Conservation (phyloP, 441 rosid genomes). For the Erysimum cheiri region DNA sequence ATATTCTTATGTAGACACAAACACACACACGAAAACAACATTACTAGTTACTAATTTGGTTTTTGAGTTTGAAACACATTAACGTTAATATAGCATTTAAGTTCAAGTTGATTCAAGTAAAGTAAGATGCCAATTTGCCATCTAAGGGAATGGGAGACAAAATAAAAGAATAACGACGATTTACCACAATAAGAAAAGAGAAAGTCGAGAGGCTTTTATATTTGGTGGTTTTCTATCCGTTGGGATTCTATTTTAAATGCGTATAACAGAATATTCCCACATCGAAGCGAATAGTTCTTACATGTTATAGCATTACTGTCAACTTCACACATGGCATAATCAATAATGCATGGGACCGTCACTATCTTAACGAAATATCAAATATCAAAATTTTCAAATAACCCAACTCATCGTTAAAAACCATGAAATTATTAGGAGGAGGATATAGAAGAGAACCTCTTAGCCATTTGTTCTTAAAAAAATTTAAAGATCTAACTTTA, state of each 20-base stretch:
- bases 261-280: background rate
- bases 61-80: background rate
- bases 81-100: background rate
- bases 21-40: no score
- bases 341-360: background rate
- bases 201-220: background rate
- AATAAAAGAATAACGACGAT: background rate
- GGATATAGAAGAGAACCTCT: background rate
- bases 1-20: no score
- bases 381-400: background rate
- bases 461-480: background rate
- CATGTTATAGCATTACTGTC: slow-evolving; percentile 5
- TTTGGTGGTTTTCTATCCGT: background rate
- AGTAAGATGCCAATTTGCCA: background rate
- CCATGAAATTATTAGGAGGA: background rate
- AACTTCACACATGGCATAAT: slow-evolving; percentile 7
- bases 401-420: background rate
- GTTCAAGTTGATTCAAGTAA: slow-evolving; percentile 1
- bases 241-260: slow-evolving; percentile 8
- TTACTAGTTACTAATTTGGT: no score
- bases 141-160: background rate
- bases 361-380: background rate
- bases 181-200: background rate
- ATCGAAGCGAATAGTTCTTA: background rate
- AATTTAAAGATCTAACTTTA: background rate